A percentile compares a stretch with the other conserved stretches of the same genome.
Evolutionary conservation across 2,329 filamentous ascomycete species (phyloP).

Genomic region (Coleophoma cylindrospora): DNA sequence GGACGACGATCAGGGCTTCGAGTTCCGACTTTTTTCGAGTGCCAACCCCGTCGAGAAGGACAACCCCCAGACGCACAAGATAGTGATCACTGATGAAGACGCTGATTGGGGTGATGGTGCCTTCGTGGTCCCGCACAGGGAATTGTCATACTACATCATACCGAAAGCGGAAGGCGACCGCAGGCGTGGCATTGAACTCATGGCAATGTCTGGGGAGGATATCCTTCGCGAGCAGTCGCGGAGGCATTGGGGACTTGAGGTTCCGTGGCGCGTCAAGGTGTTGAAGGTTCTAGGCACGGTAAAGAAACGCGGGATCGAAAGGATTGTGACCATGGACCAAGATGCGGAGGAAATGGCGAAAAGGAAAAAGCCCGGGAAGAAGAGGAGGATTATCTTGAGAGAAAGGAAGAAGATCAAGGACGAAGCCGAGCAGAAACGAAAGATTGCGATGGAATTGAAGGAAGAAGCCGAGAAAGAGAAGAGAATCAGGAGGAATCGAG

Average conservation of each 20-base stretch:
- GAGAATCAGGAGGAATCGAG: conserved; percentile 55
- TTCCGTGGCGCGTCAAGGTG: conserved; percentile 52
- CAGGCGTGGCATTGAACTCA: conserved; percentile 34
- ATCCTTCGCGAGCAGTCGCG: conserved; percentile 37
- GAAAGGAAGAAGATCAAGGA: conserved; percentile 34
- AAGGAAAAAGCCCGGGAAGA: conserved; percentile 51
- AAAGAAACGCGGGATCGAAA: conserved; percentile 11
- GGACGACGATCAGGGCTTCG: conserved; percentile 37
- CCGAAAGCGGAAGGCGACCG: conserved; percentile 30
- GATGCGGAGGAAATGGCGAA: conserved; percentile 12
- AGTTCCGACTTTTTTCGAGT: conserved; percentile 49
- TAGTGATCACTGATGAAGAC: conserved; percentile 42
- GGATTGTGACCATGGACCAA: conserved; percentile 1
- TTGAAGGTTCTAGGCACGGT: conserved; percentile 29
- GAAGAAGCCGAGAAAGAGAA: conserved; percentile 54
- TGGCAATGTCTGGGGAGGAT: conserved; percentile 48
- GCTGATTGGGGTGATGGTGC: conserved; percentile 32
- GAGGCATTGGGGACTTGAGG: conserved; percentile 52
- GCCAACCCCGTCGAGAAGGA: conserved; percentile 13
- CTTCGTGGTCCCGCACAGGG: conserved; percentile 34
- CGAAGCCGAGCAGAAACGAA: conserved; percentile 28
- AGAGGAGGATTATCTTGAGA: conserved; percentile 47
- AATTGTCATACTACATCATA: conserved; percentile 45
- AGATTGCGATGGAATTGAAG: conserved; percentile 39
- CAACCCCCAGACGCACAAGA: conserved; percentile 32